A percentile compares a stretch with the other conserved stretches of the same genome.
Evolutionary conservation across 441 rosid genomes (phyloP).

Genomic region (Daphne laureola): DNA sequence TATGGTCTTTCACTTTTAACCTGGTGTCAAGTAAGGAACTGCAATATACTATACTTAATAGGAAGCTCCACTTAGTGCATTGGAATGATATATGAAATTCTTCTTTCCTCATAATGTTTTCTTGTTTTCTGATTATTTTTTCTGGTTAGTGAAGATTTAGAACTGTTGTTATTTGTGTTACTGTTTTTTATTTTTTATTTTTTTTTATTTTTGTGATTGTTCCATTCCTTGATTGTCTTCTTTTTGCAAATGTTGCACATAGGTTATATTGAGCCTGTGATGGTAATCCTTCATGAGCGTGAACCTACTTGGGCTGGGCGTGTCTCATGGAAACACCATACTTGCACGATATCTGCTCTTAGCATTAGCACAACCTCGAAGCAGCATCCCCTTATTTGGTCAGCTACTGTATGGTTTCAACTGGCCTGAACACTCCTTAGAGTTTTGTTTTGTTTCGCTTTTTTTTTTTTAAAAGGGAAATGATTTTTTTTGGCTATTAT

Average conservation of each 20-base stretch:
- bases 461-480: no score
- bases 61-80: no score
- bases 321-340: slow-evolving; percentile 89
- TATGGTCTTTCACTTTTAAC: no score
- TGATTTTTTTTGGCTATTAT: not conserved
- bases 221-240: slow-evolving; percentile 15
- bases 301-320: slow-evolving; percentile 99
- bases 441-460: not conserved
- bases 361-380: slow-evolving; percentile 91
- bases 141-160: not conserved
- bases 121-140: not conserved
- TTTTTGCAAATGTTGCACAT: slow-evolving; percentile 18
- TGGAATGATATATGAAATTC: no score
- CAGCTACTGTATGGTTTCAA: slow-evolving; percentile 60
- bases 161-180: not conserved
- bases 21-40: no score
- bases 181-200: not conserved
- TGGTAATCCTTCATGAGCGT: slow-evolving; percentile 94
- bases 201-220: slow-evolving; percentile 2
- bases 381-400: slow-evolving; percentile 98
- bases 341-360: slow-evolving; percentile 93
- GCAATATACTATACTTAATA: no score
- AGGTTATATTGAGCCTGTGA: slow-evolving; percentile 98
- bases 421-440: slow-evolving; percentile 16
- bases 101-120: no score